Percentiles rank a stretch among this genome's conserved stretches.
Conservation (phyloP, 352 stramenopile species). For the Phytophthora cryptogea region DNA sequence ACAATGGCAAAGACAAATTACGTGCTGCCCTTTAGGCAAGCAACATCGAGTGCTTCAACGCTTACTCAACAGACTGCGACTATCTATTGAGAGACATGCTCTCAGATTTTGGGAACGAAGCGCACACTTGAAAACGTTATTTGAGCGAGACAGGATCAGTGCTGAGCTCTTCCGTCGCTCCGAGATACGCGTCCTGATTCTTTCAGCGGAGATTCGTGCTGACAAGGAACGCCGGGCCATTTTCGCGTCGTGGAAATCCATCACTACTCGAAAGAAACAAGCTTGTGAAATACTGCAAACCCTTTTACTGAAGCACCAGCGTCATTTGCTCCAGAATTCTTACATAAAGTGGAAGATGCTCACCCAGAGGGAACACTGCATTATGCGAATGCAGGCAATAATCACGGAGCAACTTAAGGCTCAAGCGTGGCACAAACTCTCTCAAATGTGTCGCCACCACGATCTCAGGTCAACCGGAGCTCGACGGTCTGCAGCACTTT, state of each 20-base stretch:
- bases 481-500: conserved; percentile 12
- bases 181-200: conserved; percentile 18
- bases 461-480: conserved; percentile 8
- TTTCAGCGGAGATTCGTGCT: conserved; percentile 14
- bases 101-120: conserved; percentile 24
- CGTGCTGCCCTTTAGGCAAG: conserved; percentile 16
- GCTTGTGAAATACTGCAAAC: conserved; percentile 7
- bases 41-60: conserved; percentile 17
- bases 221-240: conserved; percentile 13
- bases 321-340: conserved; percentile 4
- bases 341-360: conserved; percentile 9
- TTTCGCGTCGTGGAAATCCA: conserved; percentile 23
- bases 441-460: conserved; percentile 6
- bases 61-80: conserved; percentile 12
- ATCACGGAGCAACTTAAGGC: conserved; percentile 9
- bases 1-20: conserved; percentile 19
- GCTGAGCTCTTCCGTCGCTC: conserved; percentile 30
- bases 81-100: conserved; percentile 10
- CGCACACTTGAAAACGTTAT: conserved; percentile 16
- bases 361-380: conserved; percentile 1
- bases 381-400: conserved; percentile 1
- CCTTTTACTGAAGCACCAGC: conserved; percentile 6
- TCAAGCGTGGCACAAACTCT: conserved; percentile 21
- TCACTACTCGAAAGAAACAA: conserved; percentile 10
- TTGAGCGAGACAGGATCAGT: conserved; percentile 22